Percentiles rank a stretch among this genome's conserved stretches.
Evolutionary conservation across 2,329 filamentous ascomycete species (phyloP).

Genomic region (Botrytis aclada): DNA sequence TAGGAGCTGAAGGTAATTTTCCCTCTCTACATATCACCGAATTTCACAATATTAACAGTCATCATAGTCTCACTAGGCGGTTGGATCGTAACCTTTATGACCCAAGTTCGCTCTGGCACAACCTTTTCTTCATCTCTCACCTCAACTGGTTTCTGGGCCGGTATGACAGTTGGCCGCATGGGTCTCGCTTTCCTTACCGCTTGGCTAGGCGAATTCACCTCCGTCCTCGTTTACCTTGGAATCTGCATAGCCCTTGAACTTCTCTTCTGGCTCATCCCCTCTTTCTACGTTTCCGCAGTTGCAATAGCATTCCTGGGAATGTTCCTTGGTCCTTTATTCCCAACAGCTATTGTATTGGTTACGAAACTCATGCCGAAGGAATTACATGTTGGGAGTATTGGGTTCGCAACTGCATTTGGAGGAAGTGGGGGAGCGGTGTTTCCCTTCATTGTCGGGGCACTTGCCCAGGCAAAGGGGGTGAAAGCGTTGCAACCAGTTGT

Average conservation of each 20-base stretch:
- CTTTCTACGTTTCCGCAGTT: slow-evolving; percentile 69
- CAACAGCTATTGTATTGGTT: slow-evolving; percentile 68
- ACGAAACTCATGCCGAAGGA: slow-evolving; percentile 72
- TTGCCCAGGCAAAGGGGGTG: slow-evolving; percentile 58
- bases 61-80: slow-evolving; percentile 62
- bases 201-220: slow-evolving; percentile 67
- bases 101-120: slow-evolving; percentile 67
- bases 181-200: slow-evolving; percentile 76
- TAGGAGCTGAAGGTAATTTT: slow-evolving; percentile 60
- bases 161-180: slow-evolving; percentile 71
- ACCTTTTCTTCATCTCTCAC: slow-evolving; percentile 73
- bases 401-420: slow-evolving; percentile 76
- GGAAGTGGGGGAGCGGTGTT: slow-evolving; percentile 61
- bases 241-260: slow-evolving; percentile 63
- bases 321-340: slow-evolving; percentile 77
- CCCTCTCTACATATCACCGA: no score
- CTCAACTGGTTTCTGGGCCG: slow-evolving; percentile 81
- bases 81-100: slow-evolving; percentile 85
- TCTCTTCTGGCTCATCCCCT: slow-evolving; percentile 77
- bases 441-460: slow-evolving; percentile 65
- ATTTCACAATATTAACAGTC: background rate
- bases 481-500: slow-evolving; percentile 56
- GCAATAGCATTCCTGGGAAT: slow-evolving; percentile 72
- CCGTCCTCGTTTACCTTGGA: slow-evolving; percentile 62
- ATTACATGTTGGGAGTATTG: slow-evolving; percentile 74